Evolutionary conservation across 345 rosid species (phyloP).

Genomic region (Populus tremula): DNA sequence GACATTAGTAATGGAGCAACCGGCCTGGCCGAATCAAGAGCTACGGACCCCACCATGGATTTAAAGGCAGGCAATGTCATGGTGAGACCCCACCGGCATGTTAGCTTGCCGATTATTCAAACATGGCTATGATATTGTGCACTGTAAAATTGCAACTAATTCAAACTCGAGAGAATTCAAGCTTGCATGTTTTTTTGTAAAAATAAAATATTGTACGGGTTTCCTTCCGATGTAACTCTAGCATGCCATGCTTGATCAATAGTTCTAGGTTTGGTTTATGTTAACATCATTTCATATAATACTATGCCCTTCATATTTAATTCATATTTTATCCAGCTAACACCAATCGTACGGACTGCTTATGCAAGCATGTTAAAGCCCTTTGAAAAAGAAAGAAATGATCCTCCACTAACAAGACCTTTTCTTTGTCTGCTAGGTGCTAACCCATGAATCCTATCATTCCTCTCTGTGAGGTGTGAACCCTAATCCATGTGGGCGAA

Average conservation of each 20-base stretch:
- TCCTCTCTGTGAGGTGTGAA: not conserved
- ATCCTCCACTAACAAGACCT: constrained; percentile 42
- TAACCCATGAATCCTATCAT: constrained; percentile 8
- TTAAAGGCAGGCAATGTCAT: constrained; percentile 1
- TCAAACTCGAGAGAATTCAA: too few species aligned
- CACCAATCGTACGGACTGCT: constrained; percentile 19
- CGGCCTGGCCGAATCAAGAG: constrained; percentile 13
- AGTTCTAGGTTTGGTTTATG: not conserved
- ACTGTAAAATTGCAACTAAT: not conserved
- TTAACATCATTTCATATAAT: not conserved
- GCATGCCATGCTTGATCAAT: not conserved
- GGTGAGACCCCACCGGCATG: constrained; percentile 27
- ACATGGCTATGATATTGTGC: not conserved
- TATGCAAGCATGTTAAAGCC: constrained; percentile 17
- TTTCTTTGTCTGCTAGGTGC: constrained; percentile 48
- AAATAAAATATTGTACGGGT: too few species aligned
- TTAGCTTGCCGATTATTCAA: constrained; percentile 6
- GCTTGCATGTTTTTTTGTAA: not conserved
- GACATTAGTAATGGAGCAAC: not conserved
- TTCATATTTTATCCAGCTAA: not conserved
- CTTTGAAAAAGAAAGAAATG: constrained; percentile 28
- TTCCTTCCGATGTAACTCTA: too few species aligned
- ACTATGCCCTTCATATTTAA: not conserved
- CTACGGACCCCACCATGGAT: constrained; percentile 23
- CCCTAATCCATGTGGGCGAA: constrained; percentile 31